Conservation (phyloP, 2,329 filamentous ascomycete genomes). For the Cercospora zeina region DNA sequence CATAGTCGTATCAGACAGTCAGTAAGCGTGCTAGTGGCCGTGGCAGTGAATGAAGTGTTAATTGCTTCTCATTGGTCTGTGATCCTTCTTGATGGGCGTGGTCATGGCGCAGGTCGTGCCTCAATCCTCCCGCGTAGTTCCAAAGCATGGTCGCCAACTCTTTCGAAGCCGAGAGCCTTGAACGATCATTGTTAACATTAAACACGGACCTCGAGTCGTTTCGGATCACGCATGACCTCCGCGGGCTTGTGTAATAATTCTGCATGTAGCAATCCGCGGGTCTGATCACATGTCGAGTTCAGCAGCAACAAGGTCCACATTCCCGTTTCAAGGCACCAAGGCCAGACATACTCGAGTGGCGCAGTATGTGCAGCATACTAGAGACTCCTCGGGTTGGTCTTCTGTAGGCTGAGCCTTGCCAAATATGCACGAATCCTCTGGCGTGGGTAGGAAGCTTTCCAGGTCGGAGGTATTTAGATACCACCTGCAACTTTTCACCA, state of each 20-base stretch:
- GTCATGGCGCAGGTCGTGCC: background rate
- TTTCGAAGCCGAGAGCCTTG: background rate
- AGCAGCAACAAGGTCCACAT: background rate
- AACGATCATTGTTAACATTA: too few relatives aligned
- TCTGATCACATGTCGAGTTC: background rate
- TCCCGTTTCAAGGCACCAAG: background rate
- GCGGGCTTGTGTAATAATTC: background rate
- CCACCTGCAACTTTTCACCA: background rate
- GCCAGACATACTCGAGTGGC: background rate
- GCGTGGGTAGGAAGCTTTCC: background rate
- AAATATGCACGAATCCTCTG: slow-evolving; percentile 1
- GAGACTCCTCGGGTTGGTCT: background rate
- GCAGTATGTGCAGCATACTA: background rate
- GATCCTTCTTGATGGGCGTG: background rate
- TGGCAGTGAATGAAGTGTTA: background rate
- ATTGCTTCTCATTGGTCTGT: background rate
- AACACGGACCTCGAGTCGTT: background rate
- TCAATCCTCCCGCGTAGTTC: background rate
- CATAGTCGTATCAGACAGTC: background rate
- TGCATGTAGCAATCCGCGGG: too few relatives aligned
- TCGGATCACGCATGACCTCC: background rate
- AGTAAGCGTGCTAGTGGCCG: too few relatives aligned
- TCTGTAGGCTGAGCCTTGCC: background rate
- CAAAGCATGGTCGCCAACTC: background rate
- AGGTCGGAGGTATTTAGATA: background rate